These are phyloP conservation scores for Miscanthus lutarioriparius DNA, from an alignment of 176 grass and related monocot species.

Conservation along the genomic window DNA sequence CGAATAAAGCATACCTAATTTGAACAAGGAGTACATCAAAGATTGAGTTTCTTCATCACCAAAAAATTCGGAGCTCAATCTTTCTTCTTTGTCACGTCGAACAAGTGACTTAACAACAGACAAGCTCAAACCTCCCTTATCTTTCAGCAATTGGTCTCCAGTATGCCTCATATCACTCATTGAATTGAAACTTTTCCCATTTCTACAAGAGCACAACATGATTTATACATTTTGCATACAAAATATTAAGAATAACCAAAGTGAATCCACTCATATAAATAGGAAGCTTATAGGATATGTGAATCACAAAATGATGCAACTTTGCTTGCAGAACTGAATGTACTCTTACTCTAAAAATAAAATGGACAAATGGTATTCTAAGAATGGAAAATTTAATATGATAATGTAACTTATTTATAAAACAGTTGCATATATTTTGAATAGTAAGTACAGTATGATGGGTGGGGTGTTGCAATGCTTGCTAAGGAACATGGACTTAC, in stretches of 20 bases:
- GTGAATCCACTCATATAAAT: not conserved
- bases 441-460: not conserved
- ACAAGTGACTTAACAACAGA: constrained; percentile 94
- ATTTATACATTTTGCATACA: not conserved
- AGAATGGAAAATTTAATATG: not conserved
- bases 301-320: constrained; percentile 19
- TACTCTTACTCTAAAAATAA: not conserved
- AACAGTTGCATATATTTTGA: not conserved
- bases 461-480: not conserved
- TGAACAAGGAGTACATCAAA: constrained; percentile 66
- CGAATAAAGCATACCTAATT: constrained; percentile 54
- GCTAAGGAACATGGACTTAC: constrained; percentile 54
- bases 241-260: not conserved
- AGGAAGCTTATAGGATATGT: not conserved
- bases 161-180: constrained; percentile 65
- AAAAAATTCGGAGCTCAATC: constrained; percentile 48
- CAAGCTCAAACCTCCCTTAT: constrained; percentile 81
- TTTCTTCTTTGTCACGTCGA: constrained; percentile 84
- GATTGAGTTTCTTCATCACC: constrained; percentile 79
- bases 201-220: constrained; percentile 36
- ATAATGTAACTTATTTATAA: not conserved
- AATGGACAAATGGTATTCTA: not conserved
- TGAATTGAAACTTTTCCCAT: constrained; percentile 68
- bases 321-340: not conserved
- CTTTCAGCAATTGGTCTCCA: constrained; percentile 67